phyloP scores from a whole-genome alignment of 208 protist species.

The Leishmania lainsoni region DNA sequence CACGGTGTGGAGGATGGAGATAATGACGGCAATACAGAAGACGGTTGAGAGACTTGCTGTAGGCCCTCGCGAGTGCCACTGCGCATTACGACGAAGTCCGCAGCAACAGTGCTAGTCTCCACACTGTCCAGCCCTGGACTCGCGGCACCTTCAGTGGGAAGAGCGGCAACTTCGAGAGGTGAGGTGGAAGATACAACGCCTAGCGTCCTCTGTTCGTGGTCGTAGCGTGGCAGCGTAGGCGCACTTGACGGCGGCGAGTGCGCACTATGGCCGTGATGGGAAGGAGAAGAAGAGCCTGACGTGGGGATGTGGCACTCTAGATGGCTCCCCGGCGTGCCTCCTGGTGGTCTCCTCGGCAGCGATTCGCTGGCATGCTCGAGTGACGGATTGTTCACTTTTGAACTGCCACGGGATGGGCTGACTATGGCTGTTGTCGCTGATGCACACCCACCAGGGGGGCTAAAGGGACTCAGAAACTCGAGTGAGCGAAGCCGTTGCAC shows the following conservation, averaged over 20 bases:
- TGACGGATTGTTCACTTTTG: not conserved
- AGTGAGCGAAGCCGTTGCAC: not conserved
- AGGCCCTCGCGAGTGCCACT: slow-evolving; percentile 4
- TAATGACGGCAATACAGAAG: not conserved
- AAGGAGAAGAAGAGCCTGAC: not conserved
- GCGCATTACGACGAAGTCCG: not conserved
- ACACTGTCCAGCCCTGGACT: not conserved
- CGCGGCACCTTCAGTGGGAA: not conserved
- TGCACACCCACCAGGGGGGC: not conserved
- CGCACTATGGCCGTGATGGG: not conserved
- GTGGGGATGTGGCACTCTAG: not conserved
- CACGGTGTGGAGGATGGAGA: slow-evolving; percentile 17
- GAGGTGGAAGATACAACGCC: not conserved
- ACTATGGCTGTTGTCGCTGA: not conserved
- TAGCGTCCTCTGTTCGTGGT: not conserved
- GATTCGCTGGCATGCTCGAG: not conserved
- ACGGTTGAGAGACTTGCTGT: not conserved
- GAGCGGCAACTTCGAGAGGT: not conserved
- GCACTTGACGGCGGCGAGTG: not conserved
- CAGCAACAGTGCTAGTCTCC: not conserved
- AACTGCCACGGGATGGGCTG: not conserved
- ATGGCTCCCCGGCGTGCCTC: not conserved
- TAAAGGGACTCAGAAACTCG: slow-evolving; percentile 26
- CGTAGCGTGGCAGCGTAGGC: not conserved
- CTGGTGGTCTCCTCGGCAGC: not conserved